Percentiles rank a stretch among this genome's conserved stretches.
These are phyloP conservation scores for Bocquillonia castaneifolia DNA, from an alignment of 441 rosid genomes.

Conservation along the genomic window DNA sequence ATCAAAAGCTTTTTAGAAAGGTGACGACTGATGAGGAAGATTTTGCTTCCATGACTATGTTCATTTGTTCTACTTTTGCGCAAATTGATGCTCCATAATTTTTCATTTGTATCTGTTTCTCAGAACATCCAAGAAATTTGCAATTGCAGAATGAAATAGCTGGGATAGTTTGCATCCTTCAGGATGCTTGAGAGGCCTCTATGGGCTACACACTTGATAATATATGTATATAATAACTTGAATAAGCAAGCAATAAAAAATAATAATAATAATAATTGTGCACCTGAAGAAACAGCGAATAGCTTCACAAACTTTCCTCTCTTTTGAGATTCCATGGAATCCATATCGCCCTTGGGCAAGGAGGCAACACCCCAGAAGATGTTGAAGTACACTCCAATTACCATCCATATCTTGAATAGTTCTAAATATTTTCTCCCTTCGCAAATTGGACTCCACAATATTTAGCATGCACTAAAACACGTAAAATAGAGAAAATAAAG, in stretches of 20 bases:
- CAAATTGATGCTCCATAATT: neutral
- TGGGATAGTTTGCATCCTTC: neutral
- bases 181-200: neutral
- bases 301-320: constrained; percentile 75
- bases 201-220: neutral
- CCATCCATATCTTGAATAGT: constrained; percentile 68
- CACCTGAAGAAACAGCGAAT: constrained; percentile 90
- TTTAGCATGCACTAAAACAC: constrained; percentile 54
- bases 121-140: neutral
- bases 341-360: constrained; percentile 74
- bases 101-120: neutral
- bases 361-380: constrained; percentile 89
- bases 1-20: neutral
- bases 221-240: neutral
- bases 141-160: neutral
- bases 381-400: constrained; percentile 89
- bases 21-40: neutral
- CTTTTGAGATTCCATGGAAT: constrained; percentile 53
- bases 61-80: neutral
- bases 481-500: constrained; percentile 11
- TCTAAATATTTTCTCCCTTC: constrained; percentile 64
- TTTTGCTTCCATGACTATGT: neutral
- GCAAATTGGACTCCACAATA: constrained; percentile 66
- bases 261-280: neutral
- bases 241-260: neutral